A percentile compares a stretch with the other conserved stretches of the same genome.
Conservation (phyloP, 225 moss, liverwort and hornwort species). For the Marchantia polymorpha region DNA sequence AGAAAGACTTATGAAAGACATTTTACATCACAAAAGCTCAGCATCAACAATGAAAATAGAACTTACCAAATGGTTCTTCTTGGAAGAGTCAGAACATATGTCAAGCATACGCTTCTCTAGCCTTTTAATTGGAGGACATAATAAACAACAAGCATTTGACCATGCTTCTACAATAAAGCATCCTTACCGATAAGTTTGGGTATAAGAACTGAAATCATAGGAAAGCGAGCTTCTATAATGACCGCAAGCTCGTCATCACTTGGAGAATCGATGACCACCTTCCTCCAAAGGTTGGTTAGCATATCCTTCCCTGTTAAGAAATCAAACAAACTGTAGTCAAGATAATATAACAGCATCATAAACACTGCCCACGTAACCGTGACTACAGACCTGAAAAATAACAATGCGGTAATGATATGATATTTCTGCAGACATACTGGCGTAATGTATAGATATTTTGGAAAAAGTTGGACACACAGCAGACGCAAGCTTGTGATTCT, state of each 20-base stretch:
- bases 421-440: no score
- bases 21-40: no score
- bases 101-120: neutral
- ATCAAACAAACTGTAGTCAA: constrained; percentile 2
- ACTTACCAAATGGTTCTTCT: no score
- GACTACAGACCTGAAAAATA: neutral
- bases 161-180: neutral
- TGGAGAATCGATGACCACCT: constrained; percentile 84
- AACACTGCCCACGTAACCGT: neutral
- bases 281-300: constrained; percentile 85
- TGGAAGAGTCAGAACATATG: no score
- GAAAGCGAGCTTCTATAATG: constrained; percentile 71
- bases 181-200: constrained; percentile 54
- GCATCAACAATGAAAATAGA: no score
- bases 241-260: constrained; percentile 85
- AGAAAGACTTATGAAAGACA: no score
- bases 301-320: constrained; percentile 54
- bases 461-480: no score
- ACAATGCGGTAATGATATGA: neutral
- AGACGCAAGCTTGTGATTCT: no score
- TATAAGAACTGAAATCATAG: constrained; percentile 54
- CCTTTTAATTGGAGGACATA: neutral
- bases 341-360: neutral
- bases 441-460: no score
- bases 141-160: neutral